phyloP scores from a whole-genome alignment of 495 filamentous ascomycete genomes.

The Aspergillus diversus region DNA sequence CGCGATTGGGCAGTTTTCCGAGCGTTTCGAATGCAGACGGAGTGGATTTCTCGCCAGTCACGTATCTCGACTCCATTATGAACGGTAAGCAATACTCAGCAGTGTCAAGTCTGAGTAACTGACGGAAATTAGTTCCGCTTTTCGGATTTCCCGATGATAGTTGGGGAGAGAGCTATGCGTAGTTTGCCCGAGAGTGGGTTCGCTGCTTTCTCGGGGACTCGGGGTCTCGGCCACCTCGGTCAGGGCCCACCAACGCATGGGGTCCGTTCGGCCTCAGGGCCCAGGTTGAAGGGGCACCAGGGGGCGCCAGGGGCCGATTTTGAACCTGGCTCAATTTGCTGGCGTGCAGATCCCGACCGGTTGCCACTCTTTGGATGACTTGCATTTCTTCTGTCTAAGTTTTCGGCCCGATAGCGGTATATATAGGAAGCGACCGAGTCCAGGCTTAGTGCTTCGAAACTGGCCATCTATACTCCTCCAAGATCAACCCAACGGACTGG shows the following conservation, averaged over 20 bases:
- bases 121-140: slow-evolving; percentile 27
- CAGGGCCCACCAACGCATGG: neutral
- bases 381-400: neutral
- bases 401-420: neutral
- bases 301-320: no score
- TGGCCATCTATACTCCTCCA: no score
- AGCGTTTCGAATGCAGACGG: slow-evolving; percentile 12
- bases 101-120: neutral
- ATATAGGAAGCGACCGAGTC: neutral
- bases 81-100: slow-evolving; percentile 28
- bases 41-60: slow-evolving; percentile 33
- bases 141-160: slow-evolving; percentile 34
- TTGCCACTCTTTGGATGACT: no score
- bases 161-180: neutral
- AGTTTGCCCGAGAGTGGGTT: neutral
- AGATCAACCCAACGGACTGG: no score
- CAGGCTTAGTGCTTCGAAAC: no score
- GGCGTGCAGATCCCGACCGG: no score
- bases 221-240: slow-evolving; percentile 21
- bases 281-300: neutral
- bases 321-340: no score
- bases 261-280: neutral
- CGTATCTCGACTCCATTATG: slow-evolving; percentile 45
- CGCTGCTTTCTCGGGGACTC: slow-evolving; percentile 14
- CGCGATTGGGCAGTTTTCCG: slow-evolving; percentile 1